Base-by-base conservation (phyloP, 306 rosid genomes). In the Mucuna pruriens region DNA sequence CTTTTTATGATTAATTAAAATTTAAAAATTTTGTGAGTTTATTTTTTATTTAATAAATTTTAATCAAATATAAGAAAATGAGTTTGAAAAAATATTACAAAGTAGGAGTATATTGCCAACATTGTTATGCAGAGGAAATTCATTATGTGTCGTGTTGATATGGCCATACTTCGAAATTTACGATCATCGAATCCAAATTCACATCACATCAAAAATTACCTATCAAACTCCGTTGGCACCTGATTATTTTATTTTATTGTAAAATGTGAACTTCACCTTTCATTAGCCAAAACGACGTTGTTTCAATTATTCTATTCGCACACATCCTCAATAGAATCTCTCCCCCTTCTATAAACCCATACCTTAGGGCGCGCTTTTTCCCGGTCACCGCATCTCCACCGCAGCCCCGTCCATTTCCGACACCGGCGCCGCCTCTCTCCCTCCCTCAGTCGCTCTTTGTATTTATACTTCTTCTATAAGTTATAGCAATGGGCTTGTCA, bases 401-500 rank as follows among this genome's bases (percentile, higher is more conserved):
- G 72, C 31, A 6, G 9, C 75, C 23, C 52, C 55, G 15, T 42
- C 49, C 48, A 15, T 39, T 3, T 1, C n/a, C 4, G 15, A 2
- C 29, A 10, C 65, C 64, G 40, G 4, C 45, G 40, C 44, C 45
- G 10, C 23, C 65, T 20, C 60, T 19, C 36, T 23, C 45, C n/a
- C 22, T 11, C 9, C n/a, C 15, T 3, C 55, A 77, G 72, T 7
- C 26, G 1, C 9, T 44, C 48, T 34, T 60, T 31, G 4, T 72
- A 9, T 61, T 57, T n/a, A 9, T 11, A 9, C 1, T 6, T 25
- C 44, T 51, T 65, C 17, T 0, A 25, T n/a, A 34, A 2, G 5
- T 20, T 51, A 29, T 9, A 57, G 71, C 71, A 39, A 82, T 82
- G 86, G 73, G 42, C 60, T 48, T 74, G 0, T 77, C 78, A 58